phyloP scores from a whole-genome alignment of 1,139 yeast genomes.

The Magnusiomyces sp. region DNA sequence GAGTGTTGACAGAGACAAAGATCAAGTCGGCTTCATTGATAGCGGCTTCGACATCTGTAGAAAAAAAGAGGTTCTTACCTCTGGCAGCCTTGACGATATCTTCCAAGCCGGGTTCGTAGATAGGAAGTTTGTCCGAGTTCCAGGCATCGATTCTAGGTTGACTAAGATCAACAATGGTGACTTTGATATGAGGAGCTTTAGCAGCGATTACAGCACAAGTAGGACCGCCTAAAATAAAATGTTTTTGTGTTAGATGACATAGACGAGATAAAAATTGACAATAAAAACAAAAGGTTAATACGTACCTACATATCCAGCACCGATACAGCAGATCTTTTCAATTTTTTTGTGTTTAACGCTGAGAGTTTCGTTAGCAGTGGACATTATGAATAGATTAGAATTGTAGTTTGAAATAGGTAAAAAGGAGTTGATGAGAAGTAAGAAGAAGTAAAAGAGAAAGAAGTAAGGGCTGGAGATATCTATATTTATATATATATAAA shows the following conservation, averaged over 20 bases:
- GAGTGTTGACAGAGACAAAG: conserved; percentile 28
- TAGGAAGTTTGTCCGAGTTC: conserved; percentile 25
- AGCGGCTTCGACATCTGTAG: conserved; percentile 25
- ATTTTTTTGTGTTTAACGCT: conserved; percentile 6
- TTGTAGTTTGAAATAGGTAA: too few species aligned
- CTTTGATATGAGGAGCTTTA: conserved; percentile 23
- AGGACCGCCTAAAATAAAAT: conserved; percentile 19
- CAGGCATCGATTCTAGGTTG: conserved; percentile 26
- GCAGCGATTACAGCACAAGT: conserved; percentile 25
- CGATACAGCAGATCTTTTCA: conserved; percentile 23
- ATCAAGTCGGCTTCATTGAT: conserved; percentile 26
- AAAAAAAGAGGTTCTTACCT: conserved; percentile 25
- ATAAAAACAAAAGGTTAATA: background rate
- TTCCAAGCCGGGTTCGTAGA: conserved; percentile 27
- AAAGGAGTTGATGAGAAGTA: background rate
- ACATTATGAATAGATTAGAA: too few species aligned
- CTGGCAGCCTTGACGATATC: conserved; percentile 24
- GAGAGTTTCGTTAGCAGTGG: too few species aligned
- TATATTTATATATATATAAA: background rate
- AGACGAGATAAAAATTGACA: background rate
- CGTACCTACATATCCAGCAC: conserved; percentile 27
- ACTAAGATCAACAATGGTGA: conserved; percentile 26
- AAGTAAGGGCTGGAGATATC: background rate
- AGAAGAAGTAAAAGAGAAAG: background rate
- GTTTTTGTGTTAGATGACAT: background rate